Base-by-base conservation (phyloP, 352 stramenopile genomes). In the Phytophthora cactorum region DNA sequence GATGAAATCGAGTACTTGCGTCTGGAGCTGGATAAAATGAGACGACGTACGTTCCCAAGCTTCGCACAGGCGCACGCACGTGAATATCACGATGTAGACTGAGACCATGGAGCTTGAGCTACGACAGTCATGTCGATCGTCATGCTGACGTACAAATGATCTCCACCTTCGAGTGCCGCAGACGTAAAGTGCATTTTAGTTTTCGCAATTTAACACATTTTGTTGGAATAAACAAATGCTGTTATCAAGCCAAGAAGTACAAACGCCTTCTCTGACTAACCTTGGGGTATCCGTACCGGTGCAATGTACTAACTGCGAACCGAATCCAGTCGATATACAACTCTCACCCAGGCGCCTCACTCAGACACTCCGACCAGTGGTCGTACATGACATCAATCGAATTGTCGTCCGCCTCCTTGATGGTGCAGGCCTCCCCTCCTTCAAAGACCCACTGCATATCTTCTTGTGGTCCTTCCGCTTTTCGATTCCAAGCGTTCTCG, bases 1-100 rank as follows among this genome's bases (percentile, higher is more conserved):
- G 88, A 96, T 12, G 93, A 98, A 69, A 96, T 98, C 58, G 93
- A 98, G 62, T 93, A 77, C 29, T 55, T 97, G 54, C 85, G 89
- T 5, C 66, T 90, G 7, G 93, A 98, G 59, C 84, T 98, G 1
- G 90, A 98, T 66, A 89, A 89, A 41, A 95, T 98, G 74, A 88
- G 92, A 2, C 79, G 92, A 14, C 83, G 90, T 4, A 98, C 93
- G n/a, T 98, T 98, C 66, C 94, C 94, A 10, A 96, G 85, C 57
- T 98, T 98, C 52, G 89, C 77, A 28, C 82, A 91, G 52, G 75
- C 84, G 10, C 67, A 80, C 17, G 75, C 72, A 29, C 66, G 70
- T 2, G 74, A 74, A 1, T 75, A 84, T 31, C 73, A 77, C n/a
- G 63, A 67, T 44, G 72, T 77, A 12, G 72, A 79, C 52, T 78